These are phyloP conservation scores for Colletotrichum sp. DNA, from an alignment of 2,329 filamentous ascomycete species.

Conservation along the genomic window DNA sequence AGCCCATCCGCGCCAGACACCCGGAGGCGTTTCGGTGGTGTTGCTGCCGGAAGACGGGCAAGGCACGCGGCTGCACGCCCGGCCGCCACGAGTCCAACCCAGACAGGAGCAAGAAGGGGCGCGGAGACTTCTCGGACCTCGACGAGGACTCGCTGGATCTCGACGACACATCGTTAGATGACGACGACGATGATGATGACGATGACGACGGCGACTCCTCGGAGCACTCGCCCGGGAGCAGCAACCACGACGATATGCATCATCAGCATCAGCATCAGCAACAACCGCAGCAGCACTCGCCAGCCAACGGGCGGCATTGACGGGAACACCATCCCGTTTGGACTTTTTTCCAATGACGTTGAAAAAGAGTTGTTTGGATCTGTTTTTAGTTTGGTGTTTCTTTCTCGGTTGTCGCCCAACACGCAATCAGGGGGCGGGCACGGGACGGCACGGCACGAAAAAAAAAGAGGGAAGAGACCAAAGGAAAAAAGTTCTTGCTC, in stretches of 20 bases:
- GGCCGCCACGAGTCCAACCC: constrained; percentile 22
- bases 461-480: neutral
- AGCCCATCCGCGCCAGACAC: constrained; percentile 11
- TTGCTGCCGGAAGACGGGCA: constrained; percentile 12
- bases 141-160: constrained; percentile 14
- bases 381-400: neutral
- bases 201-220: neutral
- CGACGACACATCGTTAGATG: neutral
- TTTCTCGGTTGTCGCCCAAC: neutral
- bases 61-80: constrained; percentile 9
- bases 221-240: neutral
- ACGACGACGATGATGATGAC: neutral
- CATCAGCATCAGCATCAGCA: neutral
- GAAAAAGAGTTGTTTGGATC: neutral
- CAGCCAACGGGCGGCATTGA: neutral
- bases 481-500: neutral
- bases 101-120: constrained; percentile 19
- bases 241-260: neutral
- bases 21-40: constrained; percentile 23
- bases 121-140: constrained; percentile 13
- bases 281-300: neutral
- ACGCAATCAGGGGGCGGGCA: neutral
- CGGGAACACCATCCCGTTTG: neutral
- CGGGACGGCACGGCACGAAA: neutral
- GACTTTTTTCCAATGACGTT: neutral